Percentiles rank a stretch among this genome's conserved stretches.
Conservation (phyloP, 192 early-diverging fungal species). For the Podila epicladia region DNA sequence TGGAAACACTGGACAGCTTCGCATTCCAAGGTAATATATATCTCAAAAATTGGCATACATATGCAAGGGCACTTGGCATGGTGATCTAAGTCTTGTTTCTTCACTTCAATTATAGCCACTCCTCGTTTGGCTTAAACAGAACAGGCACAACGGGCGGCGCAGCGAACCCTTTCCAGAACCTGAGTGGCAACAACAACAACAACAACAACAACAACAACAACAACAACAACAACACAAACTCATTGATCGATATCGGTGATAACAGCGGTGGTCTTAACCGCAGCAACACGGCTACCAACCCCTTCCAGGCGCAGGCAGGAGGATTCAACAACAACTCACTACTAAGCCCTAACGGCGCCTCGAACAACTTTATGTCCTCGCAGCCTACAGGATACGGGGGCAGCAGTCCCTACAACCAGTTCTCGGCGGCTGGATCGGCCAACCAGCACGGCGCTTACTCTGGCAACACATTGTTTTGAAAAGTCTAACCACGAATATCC, state of each 20-base stretch:
- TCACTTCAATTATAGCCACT: constrained; percentile 12
- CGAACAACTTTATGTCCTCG: constrained; percentile 20
- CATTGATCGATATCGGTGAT: constrained; percentile 37
- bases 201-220: constrained; percentile 40
- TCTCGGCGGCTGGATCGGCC: neutral
- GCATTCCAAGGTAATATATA: constrained; percentile 58
- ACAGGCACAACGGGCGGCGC: constrained; percentile 8
- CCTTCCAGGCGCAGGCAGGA: constrained; percentile 22
- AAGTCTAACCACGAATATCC: neutral
- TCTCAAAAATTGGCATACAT: neutral
- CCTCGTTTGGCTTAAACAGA: constrained; percentile 27
- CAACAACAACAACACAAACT: constrained; percentile 27
- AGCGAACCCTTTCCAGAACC: constrained; percentile 40
- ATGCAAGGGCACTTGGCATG: too few relatives aligned
- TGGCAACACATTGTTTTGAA: constrained; percentile 35
- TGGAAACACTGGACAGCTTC: constrained; percentile 60
- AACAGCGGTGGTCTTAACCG: constrained; percentile 9
- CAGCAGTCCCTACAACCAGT: constrained; percentile 12
- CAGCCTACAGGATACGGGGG: constrained; percentile 38
- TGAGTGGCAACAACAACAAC: constrained; percentile 22
- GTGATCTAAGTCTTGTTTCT: neutral
- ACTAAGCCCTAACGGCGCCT: neutral
- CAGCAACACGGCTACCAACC: constrained; percentile 32
- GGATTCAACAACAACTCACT: constrained; percentile 1
- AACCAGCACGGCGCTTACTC: constrained; percentile 27